Evolutionary conservation across 371 early-diverging fungal species (phyloP), one percentile per base, ranked within the genome.

Genomic region (Apophysomyces variabilis): DNA sequence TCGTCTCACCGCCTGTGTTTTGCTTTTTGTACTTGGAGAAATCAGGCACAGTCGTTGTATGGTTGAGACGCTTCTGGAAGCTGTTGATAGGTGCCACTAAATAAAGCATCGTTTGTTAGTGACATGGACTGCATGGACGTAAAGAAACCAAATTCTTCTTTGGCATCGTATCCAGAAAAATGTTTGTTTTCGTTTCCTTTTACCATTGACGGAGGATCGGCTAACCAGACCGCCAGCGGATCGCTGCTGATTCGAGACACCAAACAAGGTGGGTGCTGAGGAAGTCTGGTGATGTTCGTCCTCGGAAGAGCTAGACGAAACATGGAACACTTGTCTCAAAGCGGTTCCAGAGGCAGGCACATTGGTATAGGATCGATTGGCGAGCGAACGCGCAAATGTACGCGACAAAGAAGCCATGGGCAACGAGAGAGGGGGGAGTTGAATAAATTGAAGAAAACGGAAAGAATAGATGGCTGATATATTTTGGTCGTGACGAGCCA

Each of bases 11-110:
- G 54, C 86, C 86, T 16, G 82, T 81, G 72, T 84, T 71, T 43
- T 63, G 71, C 80, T 85, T 86, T 61, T 73, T 76, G 75, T 87
- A 87, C 69, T 83, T 84, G 64, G 76, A 74, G 54, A 87, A 86
- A 70, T 85, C 84, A 65, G 88, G 88, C 60, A 88, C 73, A 66
- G 73, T 61, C 61, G 87, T 85, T 58, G 85, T 85, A 50, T 79
- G 80, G 68, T 81, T 76, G 60, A 73, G 72, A 44, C 85, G 84
- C 62, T 78, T 71, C 70, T 87, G 85, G 63, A 69, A 69, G 21
- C 54, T 21, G 35, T 50, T 59, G 60, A 38, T 21, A 59, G 60
- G 58, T 38, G 37, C 13, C 58, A 38, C 41, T 58, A 35, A 9
- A 26, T 3, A 26, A 3, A 26, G 32, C 1, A 26, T 26, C 32